Evolutionary conservation across 225 moss, liverwort and hornwort genomes (phyloP), one percentile per base, ranked within the genome.

Genomic region (Bryoerythrophyllum caledonicum): DNA sequence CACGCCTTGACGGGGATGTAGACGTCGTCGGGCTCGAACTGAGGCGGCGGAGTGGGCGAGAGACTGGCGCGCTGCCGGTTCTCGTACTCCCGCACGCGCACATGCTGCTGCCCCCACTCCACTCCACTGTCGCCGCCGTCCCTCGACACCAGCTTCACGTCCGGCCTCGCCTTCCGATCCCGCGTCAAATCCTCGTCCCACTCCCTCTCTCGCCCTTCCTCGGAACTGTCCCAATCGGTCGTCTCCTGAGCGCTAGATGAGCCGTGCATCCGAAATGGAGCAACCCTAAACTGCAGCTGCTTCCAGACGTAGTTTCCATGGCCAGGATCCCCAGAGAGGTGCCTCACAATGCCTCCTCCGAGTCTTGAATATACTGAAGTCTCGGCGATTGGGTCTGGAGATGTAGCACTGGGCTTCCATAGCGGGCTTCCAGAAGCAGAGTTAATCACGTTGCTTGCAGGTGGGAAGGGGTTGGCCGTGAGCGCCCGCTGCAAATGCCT

Each of bases 1-100:
- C 84, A 91, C 30, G 91, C 91, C 80, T 91, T 93, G n/a, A 93
- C 93, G 56, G 91, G 93, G 19, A 93, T 91, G 75, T 90, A 93
- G 16, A 91, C 86, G 73, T 91, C 93, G 65, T 85, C 85, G 7
- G 83, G 85, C 62, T 93, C 89, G 23, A 82, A 82, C 4, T 84
- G 84, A 2, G 89, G 80, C 37, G 75, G 59, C 9, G 81, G 76
- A n/a, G 46, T 49, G 24, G 83, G 75, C 27, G 75, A 68, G 60
- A 78, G 71, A 3, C 77, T 80, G 44, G 48, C 69, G 5, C 78
- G 82, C 63, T 76, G 76, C 57, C 76, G 85, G 25, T 85, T 59
- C 54, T 93, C 90, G 66, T 80, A 81, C 52, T 93, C 87, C 72
- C 60, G 83, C 51, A 88, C 63, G 19, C 82, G 81, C 30, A 86